A percentile compares a stretch with the other conserved stretches of the same genome.
phyloP scores from a whole-genome alignment of 139 green algal genomes.

The Haematococcus lacustris region DNA sequence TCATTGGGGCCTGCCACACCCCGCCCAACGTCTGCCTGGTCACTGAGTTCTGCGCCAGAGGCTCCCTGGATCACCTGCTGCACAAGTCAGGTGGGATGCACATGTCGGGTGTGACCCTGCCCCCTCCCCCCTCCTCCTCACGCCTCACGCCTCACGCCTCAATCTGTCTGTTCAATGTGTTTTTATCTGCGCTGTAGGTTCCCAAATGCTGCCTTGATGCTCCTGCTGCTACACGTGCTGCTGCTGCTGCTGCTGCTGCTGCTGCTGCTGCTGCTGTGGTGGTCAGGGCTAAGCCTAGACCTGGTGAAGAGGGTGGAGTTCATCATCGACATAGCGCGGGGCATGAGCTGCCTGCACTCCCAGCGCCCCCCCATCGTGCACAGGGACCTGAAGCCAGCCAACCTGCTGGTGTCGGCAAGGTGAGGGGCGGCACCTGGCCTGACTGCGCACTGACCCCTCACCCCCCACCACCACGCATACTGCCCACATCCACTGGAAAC shows the following conservation, averaged over 20 bases:
- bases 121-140: not conserved
- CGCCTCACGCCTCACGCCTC: not conserved
- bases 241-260: not conserved
- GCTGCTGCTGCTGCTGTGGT: not conserved
- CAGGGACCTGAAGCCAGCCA: conserved; percentile 51
- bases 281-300: conserved; percentile 24
- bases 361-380: conserved; percentile 45
- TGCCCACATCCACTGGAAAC: too few relatives aligned
- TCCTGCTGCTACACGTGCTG: not conserved
- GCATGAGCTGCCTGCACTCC: conserved; percentile 49
- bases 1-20: conserved; percentile 38
- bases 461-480: too few relatives aligned
- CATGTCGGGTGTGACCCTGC: too few relatives aligned
- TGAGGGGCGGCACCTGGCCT: too few relatives aligned
- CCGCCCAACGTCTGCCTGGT: conserved; percentile 45
- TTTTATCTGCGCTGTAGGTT: not conserved
- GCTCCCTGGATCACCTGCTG: conserved; percentile 25
- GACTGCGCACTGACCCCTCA: too few relatives aligned
- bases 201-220: not conserved
- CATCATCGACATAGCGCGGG: conserved; percentile 44
- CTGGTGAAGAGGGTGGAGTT: conserved; percentile 38
- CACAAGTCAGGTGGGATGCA: conserved; percentile 13
- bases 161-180: not conserved
- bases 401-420: conserved; percentile 43
- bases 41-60: conserved; percentile 49